Conservation (phyloP, 768 basidiomycete genomes). For the Atractiella rhizophila region DNA sequence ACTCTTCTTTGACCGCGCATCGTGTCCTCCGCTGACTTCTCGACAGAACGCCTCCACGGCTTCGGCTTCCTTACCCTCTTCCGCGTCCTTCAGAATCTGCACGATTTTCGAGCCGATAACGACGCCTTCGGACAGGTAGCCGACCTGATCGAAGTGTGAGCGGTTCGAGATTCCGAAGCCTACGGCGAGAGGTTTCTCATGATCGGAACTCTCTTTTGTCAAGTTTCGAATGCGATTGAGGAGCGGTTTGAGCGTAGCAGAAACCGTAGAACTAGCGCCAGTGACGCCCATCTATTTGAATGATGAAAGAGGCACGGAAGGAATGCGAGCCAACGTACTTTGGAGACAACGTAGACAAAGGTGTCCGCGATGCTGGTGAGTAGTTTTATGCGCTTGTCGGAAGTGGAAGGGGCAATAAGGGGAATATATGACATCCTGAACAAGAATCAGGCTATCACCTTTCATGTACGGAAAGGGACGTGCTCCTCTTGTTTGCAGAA, state of each 20-base stretch:
- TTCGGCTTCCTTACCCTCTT: constrained; percentile 23
- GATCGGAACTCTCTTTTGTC: constrained; percentile 36
- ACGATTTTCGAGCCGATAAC: constrained; percentile 79
- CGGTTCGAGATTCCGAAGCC: constrained; percentile 88
- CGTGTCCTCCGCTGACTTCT: constrained; percentile 28
- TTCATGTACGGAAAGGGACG: background rate
- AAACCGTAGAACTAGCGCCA: constrained; percentile 51
- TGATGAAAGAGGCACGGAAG: background rate
- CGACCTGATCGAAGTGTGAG: constrained; percentile 63
- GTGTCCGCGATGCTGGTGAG: constrained; percentile 78
- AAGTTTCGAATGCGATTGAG: constrained; percentile 49
- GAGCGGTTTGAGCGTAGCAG: constrained; percentile 63
- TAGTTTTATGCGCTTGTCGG: constrained; percentile 62
- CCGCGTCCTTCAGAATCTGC: constrained; percentile 42
- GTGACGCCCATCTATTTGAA: constrained; percentile 73
- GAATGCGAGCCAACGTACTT: constrained; percentile 32
- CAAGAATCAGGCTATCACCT: background rate
- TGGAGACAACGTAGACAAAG: constrained; percentile 97
- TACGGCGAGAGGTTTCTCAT: constrained; percentile 83
- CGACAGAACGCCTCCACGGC: constrained; percentile 49
- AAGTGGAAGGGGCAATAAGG: constrained; percentile 80
- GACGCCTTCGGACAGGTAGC: constrained; percentile 78
- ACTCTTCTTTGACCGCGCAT: background rate
- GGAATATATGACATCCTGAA: constrained; percentile 77
- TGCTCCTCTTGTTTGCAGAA: constrained; percentile 61